These are phyloP conservation scores for Aureobasidium sp. DNA, from an alignment of 2,329 filamentous ascomycete species.

Conservation along the genomic window DNA sequence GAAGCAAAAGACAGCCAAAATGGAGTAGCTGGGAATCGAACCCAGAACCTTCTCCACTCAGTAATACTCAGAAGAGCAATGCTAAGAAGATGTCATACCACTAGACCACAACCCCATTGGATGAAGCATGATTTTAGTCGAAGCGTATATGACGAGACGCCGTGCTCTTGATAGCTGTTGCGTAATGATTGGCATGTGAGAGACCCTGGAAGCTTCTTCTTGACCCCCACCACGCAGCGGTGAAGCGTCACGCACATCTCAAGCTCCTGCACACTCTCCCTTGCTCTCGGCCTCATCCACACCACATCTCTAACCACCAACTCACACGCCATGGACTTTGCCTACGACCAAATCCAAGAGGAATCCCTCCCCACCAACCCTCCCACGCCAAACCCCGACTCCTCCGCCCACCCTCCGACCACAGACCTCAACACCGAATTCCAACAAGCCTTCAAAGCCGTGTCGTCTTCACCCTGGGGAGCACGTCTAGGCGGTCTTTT, in stretches of 20 bases:
- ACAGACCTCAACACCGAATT: slow-evolving; percentile 83
- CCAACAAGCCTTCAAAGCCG: slow-evolving; percentile 94
- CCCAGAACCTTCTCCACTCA: slow-evolving; percentile 20
- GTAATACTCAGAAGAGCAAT: slow-evolving; percentile 1
- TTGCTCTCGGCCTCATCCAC: neutral
- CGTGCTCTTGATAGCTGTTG: too few relatives aligned
- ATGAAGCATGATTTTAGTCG: neutral
- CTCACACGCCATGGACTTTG: slow-evolving; percentile 84
- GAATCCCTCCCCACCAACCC: slow-evolving; percentile 65
- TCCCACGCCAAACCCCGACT: neutral
- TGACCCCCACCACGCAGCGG: slow-evolving; percentile 2
- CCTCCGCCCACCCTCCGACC: slow-evolving; percentile 39
- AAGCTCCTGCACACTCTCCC: slow-evolving; percentile 10
- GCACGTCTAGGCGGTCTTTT: slow-evolving; percentile 88
- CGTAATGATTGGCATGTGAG: slow-evolving; percentile 4
- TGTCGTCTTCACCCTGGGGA: slow-evolving; percentile 94
- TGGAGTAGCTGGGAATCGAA: slow-evolving; percentile 20
- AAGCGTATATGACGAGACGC: too few relatives aligned
- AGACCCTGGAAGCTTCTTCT: slow-evolving; percentile 14
- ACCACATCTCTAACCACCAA: neutral
- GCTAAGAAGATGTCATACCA: slow-evolving; percentile 21
- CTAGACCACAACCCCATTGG: slow-evolving; percentile 18
- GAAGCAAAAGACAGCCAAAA: neutral
- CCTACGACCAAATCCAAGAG: slow-evolving; percentile 97
- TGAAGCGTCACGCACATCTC: neutral